A percentile compares a stretch with the other conserved stretches of the same genome.
Conservation (phyloP, 495 filamentous ascomycete species). For the Podospora tetraspora region DNA sequence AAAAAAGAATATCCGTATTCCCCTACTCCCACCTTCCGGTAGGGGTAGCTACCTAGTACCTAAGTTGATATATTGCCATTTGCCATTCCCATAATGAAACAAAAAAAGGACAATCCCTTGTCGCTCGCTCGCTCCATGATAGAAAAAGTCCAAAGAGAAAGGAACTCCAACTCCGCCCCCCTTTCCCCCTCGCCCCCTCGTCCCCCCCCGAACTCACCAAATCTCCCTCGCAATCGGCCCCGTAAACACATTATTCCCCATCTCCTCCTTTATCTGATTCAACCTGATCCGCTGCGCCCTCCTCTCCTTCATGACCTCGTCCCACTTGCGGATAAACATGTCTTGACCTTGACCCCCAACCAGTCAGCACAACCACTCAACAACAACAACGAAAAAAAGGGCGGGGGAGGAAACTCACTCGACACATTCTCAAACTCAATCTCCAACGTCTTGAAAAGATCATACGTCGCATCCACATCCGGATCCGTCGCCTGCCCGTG, state of each 20-base stretch:
- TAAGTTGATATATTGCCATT: not conserved
- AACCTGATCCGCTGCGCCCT: conserved; percentile 24
- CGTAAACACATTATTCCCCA: conserved; percentile 27
- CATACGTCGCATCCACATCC: conserved; percentile 26
- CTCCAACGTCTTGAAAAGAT: conserved; percentile 35
- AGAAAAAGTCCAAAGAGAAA: not conserved
- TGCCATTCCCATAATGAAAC: not conserved
- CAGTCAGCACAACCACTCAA: not conserved
- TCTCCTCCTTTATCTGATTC: conserved; percentile 29
- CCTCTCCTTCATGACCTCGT: conserved; percentile 31
- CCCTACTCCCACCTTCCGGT: not conserved
- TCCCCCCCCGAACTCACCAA: conserved; percentile 7
- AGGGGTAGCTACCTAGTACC: not conserved
- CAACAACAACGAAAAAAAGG: not conserved
- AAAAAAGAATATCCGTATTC: not conserved
- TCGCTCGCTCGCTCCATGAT: not conserved
- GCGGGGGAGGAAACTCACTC: conserved; percentile 16
- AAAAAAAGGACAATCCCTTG: not conserved
- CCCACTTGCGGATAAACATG: conserved; percentile 32
- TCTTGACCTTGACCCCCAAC: conserved; percentile 20
- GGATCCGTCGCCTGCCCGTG: conserved; percentile 23
- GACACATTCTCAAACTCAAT: conserved; percentile 37
- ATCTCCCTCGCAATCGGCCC: conserved; percentile 27
- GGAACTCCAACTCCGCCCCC: not conserved
- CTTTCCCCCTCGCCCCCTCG: not conserved